Base-by-base conservation (phyloP, 1,284 basidiomycete genomes). In the Apiotrichum gracile region DNA sequence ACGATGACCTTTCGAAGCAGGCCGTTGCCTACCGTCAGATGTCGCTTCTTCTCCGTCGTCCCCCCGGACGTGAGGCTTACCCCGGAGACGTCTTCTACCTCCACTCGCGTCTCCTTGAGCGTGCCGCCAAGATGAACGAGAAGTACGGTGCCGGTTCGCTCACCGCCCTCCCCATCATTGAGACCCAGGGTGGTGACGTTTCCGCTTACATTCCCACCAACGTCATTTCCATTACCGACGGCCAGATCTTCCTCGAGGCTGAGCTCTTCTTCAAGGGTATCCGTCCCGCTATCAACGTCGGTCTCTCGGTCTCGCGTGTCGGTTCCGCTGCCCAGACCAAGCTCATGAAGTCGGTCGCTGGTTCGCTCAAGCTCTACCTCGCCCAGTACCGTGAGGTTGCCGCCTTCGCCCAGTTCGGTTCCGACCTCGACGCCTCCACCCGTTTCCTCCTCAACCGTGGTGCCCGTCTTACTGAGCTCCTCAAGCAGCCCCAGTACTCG, bases 101-200 rank as follows among this genome's bases (percentile, higher is more conserved):
- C 68, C 94, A 98, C 85, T 98, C 94, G 69, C 92, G 94, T 86
- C 87, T 98, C 64, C 86, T 98, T 69, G 94, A 98, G 82, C 92
- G 94, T 83, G 94, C 94, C 61, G 94, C 94, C 78, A 97, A 97
- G 87, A 96, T 98, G 90, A 94, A 87, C 84, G 90, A 97, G 67
- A 89, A 88, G 74, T 89, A 92, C 78, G 94, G 94, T 76, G 92
- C 91, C 76, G 94, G 94, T 73, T 98, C 94, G 61, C 83, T 98
- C 69, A 98, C 94, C 76, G 94, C 94, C 58, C 86, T 98, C 44
- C 94, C 94, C 72, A 92, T 98, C 80, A 98, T 98, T 78, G 94
- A 98, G 83, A 97, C 94, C 73, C 94, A 98, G 82, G 94, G 94
- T 86, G 94, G 94, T 87, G 94, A 98, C 85, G 94, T 98, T 75